Percentiles rank a stretch among this genome's conserved stretches.
Conservation (phyloP, 2,329 filamentous ascomycete species). For the Penicillium fuscoglaucum region DNA sequence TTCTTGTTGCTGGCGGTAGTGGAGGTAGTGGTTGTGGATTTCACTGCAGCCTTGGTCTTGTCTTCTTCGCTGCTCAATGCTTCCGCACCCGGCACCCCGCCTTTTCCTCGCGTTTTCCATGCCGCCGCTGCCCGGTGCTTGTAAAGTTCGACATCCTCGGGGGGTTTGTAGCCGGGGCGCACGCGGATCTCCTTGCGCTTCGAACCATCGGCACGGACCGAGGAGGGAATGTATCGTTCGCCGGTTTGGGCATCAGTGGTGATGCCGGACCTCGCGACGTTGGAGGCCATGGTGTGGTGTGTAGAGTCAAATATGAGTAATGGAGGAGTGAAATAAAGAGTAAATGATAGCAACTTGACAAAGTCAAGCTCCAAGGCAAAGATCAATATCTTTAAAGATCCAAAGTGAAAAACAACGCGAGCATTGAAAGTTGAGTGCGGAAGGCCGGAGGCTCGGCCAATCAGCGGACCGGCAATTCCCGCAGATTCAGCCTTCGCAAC, state of each 20-base stretch:
- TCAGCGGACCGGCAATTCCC: slow-evolving; percentile 43
- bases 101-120: slow-evolving; percentile 72
- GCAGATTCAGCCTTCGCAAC: slow-evolving; percentile 36
- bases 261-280: slow-evolving; percentile 59
- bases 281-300: slow-evolving; percentile 16
- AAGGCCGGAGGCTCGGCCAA: slow-evolving; percentile 37
- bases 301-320: neutral
- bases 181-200: slow-evolving; percentile 94
- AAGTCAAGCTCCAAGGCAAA: slow-evolving; percentile 6
- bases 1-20: slow-evolving; percentile 74
- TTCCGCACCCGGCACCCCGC: slow-evolving; percentile 73
- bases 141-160: slow-evolving; percentile 95
- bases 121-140: slow-evolving; percentile 86
- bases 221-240: slow-evolving; percentile 85
- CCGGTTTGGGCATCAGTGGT: slow-evolving; percentile 74
- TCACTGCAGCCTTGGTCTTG: slow-evolving; percentile 41
- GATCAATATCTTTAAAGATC: slow-evolving; percentile 2
- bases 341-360: neutral
- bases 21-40: neutral
- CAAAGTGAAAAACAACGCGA: slow-evolving; percentile 12
- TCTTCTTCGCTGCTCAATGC: slow-evolving; percentile 55
- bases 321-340: neutral
- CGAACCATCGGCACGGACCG: slow-evolving; percentile 80
- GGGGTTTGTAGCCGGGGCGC: slow-evolving; percentile 86
- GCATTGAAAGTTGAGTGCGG: slow-evolving; percentile 15